Evolutionary conservation across 1,284 basidiomycete genomes (phyloP).

Genomic region (Farysia itapuensis): DNA sequence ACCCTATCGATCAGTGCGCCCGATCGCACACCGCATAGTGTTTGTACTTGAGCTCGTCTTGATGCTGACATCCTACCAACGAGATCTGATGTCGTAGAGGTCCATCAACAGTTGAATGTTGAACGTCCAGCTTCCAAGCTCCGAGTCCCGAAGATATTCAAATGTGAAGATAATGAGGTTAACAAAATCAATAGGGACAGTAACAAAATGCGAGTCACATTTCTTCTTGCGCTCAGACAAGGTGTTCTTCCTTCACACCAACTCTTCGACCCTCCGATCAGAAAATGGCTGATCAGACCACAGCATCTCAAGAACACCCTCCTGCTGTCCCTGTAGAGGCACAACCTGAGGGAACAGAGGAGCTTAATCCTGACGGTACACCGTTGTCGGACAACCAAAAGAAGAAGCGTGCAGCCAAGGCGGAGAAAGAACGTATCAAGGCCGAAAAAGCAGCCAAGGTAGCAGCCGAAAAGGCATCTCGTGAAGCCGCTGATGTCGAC

Average conservation of each 20-base stretch:
- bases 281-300: slow-evolving; percentile 36
- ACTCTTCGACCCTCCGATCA: too few species aligned
- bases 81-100: too few species aligned
- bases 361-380: slow-evolving; percentile 56
- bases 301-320: slow-evolving; percentile 5
- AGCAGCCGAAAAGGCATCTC: slow-evolving; percentile 73
- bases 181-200: too few species aligned
- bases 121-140: too few species aligned
- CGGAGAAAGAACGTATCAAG: slow-evolving; percentile 70
- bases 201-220: too few species aligned
- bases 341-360: slow-evolving; percentile 16
- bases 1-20: slow-evolving; percentile 33
- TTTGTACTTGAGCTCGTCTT: slow-evolving; percentile 29
- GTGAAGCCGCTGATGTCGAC: slow-evolving; percentile 79
- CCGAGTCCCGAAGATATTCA: too few species aligned
- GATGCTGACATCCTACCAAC: slow-evolving; percentile 20
- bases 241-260: too few species aligned
- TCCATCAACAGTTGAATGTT: too few species aligned
- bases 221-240: too few species aligned
- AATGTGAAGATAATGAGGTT: too few species aligned
- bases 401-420: slow-evolving; percentile 89
- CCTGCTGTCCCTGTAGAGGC: slow-evolving; percentile 5
- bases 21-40: slow-evolving; percentile 23
- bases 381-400: slow-evolving; percentile 81
- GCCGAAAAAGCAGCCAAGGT: slow-evolving; percentile 83